Conservation (phyloP, 31 red algal genomes). For the Endocladia muricata region DNA sequence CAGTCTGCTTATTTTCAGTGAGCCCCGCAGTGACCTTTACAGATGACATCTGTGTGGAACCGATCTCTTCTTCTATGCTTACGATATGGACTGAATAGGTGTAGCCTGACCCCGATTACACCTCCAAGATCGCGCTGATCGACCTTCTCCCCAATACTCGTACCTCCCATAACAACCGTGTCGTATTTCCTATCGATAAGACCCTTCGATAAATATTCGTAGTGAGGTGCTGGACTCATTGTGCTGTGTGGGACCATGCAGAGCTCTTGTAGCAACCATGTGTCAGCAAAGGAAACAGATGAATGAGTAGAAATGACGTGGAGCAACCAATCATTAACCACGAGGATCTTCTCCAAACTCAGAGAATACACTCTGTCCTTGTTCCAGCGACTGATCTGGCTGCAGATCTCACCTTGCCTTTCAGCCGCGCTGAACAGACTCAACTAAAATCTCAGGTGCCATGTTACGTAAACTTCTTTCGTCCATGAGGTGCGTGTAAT, state of each 20-base stretch:
- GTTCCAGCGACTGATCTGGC: slow-evolving; percentile 25
- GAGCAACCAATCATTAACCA: slow-evolving; percentile 24
- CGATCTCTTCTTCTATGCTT: background rate
- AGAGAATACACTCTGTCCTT: slow-evolving; percentile 17
- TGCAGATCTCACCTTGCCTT: slow-evolving; percentile 9
- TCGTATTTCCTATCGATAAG: slow-evolving; percentile 26
- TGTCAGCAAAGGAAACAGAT: slow-evolving; percentile 15
- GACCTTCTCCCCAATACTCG: background rate
- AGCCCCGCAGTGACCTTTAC: background rate
- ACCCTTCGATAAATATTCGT: slow-evolving; percentile 16
- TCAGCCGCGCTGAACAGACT: background rate
- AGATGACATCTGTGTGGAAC: background rate
- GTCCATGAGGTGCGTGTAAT: background rate
- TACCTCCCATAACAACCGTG: background rate
- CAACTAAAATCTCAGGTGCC: background rate
- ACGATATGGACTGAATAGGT: background rate
- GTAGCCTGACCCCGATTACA: background rate
- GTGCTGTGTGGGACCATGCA: background rate
- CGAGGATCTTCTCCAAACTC: slow-evolving; percentile 18
- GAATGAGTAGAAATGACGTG: slow-evolving; percentile 7
- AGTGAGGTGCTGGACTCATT: background rate
- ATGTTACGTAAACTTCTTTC: background rate
- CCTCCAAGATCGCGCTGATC: background rate
- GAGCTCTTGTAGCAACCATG: slow-evolving; percentile 15
- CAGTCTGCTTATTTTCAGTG: background rate